Conservation (phyloP, 23 red algal species). For the Gracilaria gracilis region DNA sequence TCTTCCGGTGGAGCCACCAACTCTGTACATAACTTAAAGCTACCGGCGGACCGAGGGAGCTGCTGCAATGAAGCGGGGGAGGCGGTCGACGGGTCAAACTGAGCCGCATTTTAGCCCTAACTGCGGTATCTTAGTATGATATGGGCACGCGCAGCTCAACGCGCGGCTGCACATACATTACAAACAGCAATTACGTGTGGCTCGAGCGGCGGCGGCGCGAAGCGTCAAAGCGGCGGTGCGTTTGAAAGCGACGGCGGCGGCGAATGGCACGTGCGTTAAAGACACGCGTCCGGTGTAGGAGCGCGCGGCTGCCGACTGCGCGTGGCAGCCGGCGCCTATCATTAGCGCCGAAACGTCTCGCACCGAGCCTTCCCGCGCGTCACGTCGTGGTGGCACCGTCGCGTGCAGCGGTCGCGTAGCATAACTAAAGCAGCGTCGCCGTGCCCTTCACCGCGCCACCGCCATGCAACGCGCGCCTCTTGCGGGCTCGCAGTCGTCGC, state of each 20-base stretch:
- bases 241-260: no score
- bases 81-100: neutral
- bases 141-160: neutral
- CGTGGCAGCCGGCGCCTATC: neutral
- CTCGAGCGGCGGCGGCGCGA: neutral
- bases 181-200: constrained; percentile 46
- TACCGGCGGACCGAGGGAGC: neutral
- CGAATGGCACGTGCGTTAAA: neutral
- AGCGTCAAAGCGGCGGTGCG: constrained; percentile 11
- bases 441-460: neutral
- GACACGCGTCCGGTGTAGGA: neutral
- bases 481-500: neutral
- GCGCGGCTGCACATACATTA: constrained; percentile 5
- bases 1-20: neutral
- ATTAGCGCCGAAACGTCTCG: neutral
- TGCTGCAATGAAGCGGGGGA: neutral
- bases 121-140: neutral
- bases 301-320: neutral
- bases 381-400: no score
- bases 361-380: neutral
- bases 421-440: neutral
- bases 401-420: neutral
- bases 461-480: neutral
- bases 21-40: no score
- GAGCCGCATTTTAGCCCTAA: neutral